These are phyloP conservation scores for Chondrus crispus DNA, from an alignment of 23 red algal species.

Conservation along the genomic window DNA sequence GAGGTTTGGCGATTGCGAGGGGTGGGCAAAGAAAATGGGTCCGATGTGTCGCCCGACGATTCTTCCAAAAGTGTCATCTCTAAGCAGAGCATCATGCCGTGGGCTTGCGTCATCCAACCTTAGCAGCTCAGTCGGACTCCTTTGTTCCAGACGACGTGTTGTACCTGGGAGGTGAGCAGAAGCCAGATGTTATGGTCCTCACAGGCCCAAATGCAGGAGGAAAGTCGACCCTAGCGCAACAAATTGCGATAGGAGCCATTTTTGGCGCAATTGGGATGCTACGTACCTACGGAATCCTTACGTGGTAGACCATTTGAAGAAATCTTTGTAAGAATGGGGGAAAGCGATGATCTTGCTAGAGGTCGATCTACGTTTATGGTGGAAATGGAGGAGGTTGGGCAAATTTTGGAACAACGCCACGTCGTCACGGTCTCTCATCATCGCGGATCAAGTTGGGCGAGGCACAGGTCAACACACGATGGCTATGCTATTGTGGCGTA, in stretches of 20 bases:
- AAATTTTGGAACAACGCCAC: constrained; percentile 73
- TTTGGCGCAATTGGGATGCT: constrained; percentile 93
- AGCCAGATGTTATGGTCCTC: constrained; percentile 51
- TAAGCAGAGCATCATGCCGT: constrained; percentile 32
- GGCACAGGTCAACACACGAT: constrained; percentile 96
- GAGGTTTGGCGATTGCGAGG: constrained; percentile 56
- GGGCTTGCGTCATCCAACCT: constrained; percentile 58
- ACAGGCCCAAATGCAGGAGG: constrained; percentile 91
- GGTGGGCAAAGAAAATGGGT: constrained; percentile 33
- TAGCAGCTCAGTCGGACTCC: constrained; percentile 33
- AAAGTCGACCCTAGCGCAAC: constrained; percentile 88
- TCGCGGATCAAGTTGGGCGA: constrained; percentile 90
- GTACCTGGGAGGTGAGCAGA: constrained; percentile 40
- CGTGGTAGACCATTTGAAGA: constrained; percentile 59
- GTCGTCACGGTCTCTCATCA: constrained; percentile 85
- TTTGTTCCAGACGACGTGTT: constrained; percentile 81
- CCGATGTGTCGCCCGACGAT: constrained; percentile 58
- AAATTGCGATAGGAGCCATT: constrained; percentile 83
- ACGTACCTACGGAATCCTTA: constrained; percentile 82
- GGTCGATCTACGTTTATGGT: constrained; percentile 96
- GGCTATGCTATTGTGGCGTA: constrained; percentile 90
- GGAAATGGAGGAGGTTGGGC: constrained; percentile 93
- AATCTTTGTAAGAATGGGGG: constrained; percentile 90
- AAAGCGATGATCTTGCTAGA: constrained; percentile 83
- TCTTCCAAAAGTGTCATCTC: constrained; percentile 20